phyloP scores from a whole-genome alignment of 306 rosid species.

The Abrus pulchellus region DNA sequence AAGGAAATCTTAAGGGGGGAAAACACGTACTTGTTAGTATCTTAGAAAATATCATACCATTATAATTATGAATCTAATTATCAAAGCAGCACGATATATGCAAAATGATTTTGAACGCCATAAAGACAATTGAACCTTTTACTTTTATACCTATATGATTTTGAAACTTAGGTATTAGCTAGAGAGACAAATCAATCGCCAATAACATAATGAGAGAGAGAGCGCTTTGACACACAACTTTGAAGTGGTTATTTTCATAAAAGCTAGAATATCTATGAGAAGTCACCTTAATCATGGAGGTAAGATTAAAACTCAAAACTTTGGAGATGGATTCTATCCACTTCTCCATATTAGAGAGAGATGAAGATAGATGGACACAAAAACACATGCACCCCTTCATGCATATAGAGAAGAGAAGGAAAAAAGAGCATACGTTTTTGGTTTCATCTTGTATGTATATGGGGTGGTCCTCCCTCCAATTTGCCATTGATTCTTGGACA shows the following conservation, averaged over 20 bases:
- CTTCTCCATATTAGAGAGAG: constrained; percentile 34
- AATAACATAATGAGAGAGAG: constrained; percentile 24
- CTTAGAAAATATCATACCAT: constrained; percentile 50
- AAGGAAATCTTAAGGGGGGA: constrained; percentile 75
- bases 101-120: constrained; percentile 61
- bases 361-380: constrained; percentile 30
- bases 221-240: constrained; percentile 40
- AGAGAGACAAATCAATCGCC: constrained; percentile 50
- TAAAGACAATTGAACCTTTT: constrained; percentile 53
- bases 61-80: constrained; percentile 56
- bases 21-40: constrained; percentile 51
- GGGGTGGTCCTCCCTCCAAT: constrained; percentile 74
- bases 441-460: constrained; percentile 85
- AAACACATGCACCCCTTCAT: constrained; percentile 5
- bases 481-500: constrained; percentile 76
- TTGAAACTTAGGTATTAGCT: constrained; percentile 59
- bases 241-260: constrained; percentile 30
- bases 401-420: constrained; percentile 40
- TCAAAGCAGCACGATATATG: constrained; percentile 61
- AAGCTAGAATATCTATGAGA: neutral
- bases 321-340: constrained; percentile 43
- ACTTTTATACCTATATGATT: constrained; percentile 51
- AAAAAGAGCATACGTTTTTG: constrained; percentile 69
- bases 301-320: too few relatives aligned
- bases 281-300: too few relatives aligned